Percentiles rank a stretch among this genome's conserved stretches.
phyloP scores from a whole-genome alignment of 2,329 filamentous ascomycete species.

The Trichoderma brevicompactum region DNA sequence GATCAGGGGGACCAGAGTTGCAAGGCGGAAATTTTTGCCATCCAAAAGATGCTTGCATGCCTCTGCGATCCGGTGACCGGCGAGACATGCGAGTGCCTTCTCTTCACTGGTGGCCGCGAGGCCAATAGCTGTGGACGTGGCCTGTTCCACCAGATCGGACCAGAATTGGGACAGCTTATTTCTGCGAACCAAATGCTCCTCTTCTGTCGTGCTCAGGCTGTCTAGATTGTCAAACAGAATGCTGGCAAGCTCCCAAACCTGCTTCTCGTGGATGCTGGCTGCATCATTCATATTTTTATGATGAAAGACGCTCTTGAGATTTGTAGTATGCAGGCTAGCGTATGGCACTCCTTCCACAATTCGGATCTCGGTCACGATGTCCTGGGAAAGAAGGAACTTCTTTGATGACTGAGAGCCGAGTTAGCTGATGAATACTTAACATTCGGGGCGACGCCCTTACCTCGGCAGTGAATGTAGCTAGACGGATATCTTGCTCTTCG shows the following conservation, averaged over 20 bases:
- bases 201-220: constrained; percentile 47
- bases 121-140: constrained; percentile 58
- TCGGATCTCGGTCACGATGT: constrained; percentile 58
- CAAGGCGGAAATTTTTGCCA: constrained; percentile 80
- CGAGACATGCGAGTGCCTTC: constrained; percentile 79
- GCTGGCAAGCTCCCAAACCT: constrained; percentile 83
- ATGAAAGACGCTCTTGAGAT: constrained; percentile 47
- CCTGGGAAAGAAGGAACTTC: constrained; percentile 59
- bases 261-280: constrained; percentile 65
- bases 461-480: constrained; percentile 65
- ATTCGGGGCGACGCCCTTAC: constrained; percentile 37
- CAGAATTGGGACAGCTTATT: constrained; percentile 71
- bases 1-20: constrained; percentile 81
- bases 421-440: constrained; percentile 26
- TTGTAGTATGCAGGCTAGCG: constrained; percentile 51
- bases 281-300: constrained; percentile 48
- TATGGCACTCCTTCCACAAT: constrained; percentile 63
- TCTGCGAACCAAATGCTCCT: constrained; percentile 53
- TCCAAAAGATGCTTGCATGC: constrained; percentile 80
- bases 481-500: constrained; percentile 66
- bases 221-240: constrained; percentile 79
- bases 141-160: constrained; percentile 66
- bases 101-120: constrained; percentile 72
- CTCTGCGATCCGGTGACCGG: constrained; percentile 76
- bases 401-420: constrained; percentile 54